Evolutionary conservation across 2,329 filamentous ascomycete genomes (phyloP), one percentile per base, ranked within the genome.

Genomic region (Onygenales sp.): DNA sequence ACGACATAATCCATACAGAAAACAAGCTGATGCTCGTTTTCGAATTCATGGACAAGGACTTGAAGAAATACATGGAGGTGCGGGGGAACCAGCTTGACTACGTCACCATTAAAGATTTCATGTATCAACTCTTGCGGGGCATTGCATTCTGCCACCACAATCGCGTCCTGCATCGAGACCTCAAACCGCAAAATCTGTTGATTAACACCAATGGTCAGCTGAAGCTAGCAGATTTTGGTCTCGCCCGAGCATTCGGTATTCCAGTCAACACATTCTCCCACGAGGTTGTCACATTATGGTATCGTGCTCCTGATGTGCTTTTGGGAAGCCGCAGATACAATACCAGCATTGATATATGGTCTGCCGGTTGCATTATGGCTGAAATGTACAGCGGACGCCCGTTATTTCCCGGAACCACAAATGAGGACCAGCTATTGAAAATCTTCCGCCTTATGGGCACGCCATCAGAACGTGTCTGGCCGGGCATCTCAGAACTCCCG

Each of bases 11-110:
- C 64, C 93, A 98, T 72, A 97, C 93, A 54, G 93, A 98, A 77
- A 98, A 97, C 75, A 98, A 98, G 71, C 83, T 98, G 54, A 98
- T 98, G 93, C 84, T 98, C 42, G 93, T 98, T 9, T 98, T 98
- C 63, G 93, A 98, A 71, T 95, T 85, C 72, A 96, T 98, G 92
- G 93, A 98, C 72, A 90, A 91, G 68, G 93, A 98, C 66, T 76
- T 98, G 10, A 98, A 98, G 77, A 89, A 94, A 67, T 97, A 96
- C 73, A 98, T 98, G 93, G 93, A 98, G 69, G 87, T 85, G 6
- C 81, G 90, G 55, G 90, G 90, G 63, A 89, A 96, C 62, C 88
- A 90, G 48, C 79, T 98, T 52, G 91, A 95, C 67, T 87, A 89
- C 42, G 74, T 81, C 52, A 93, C 89, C 52, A 96, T 98, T 80